Percentiles rank a stretch among this genome's conserved stretches.
These are phyloP conservation scores for Penicillium thymicola DNA, from an alignment of 2,329 filamentous ascomycete genomes.

Conservation along the genomic window DNA sequence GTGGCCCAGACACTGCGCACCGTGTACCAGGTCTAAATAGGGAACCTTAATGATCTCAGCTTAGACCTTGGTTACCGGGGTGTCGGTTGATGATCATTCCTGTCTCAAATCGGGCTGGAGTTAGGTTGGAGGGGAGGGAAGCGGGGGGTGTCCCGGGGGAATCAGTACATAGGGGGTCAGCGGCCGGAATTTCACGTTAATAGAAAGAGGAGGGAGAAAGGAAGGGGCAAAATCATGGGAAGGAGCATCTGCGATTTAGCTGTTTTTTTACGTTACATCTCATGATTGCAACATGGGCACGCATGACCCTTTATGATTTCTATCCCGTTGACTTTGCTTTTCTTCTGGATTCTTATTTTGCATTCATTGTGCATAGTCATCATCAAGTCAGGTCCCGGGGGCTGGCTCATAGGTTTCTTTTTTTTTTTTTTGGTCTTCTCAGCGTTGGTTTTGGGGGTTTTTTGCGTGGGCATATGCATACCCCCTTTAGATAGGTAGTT, in stretches of 20 bases:
- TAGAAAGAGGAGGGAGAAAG: conserved; percentile 5
- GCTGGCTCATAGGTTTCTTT: conserved; percentile 5
- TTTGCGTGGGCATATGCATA: conserved; percentile 5
- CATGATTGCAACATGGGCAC: conserved; percentile 16
- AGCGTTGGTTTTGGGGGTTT: conserved; percentile 8
- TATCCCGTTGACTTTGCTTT: conserved; percentile 7
- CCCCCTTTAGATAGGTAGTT: conserved; percentile 22
- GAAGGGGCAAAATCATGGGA: conserved; percentile 3
- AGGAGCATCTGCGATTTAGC: conserved; percentile 14
- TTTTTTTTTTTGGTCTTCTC: conserved; percentile 10
- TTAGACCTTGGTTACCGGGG: background rate
- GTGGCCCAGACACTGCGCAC: conserved; percentile 43
- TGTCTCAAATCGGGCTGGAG: background rate
- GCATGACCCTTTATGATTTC: conserved; percentile 12
- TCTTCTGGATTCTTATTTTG: conserved; percentile 7
- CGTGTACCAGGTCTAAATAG: conserved; percentile 41
- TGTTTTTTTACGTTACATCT: conserved; percentile 15
- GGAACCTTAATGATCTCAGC: background rate
- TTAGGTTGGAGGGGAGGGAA: background rate
- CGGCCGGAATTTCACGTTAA: conserved; percentile 1
- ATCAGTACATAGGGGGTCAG: background rate
- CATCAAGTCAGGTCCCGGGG: conserved; percentile 3
- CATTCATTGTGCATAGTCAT: conserved; percentile 13
- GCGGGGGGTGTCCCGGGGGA: background rate
- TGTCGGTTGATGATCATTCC: background rate